Evolutionary conservation across 75 land plant species (phyloP), one percentile per base, ranked within the genome.

Genomic region (Pinus tabuliformis): DNA sequence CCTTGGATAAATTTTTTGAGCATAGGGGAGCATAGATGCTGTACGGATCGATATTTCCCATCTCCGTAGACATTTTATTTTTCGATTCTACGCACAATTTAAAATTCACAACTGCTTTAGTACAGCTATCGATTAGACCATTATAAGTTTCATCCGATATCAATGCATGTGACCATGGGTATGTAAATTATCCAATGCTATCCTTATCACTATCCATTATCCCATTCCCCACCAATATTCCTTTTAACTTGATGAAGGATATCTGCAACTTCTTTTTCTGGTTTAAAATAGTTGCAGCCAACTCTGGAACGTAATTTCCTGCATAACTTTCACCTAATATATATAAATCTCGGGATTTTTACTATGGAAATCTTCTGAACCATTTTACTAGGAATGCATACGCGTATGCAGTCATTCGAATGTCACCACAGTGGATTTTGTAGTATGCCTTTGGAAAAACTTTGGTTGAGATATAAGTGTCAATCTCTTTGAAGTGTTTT

Each of bases 281-380:
- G 0, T 75, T 17, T 54, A 84, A 80, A 58, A 92, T 87, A 21
- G 71, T 56, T 14, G 81, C 80, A 17, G 90, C 89, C 39, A 92
- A 80, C 62, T 92, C 85, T 56, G 90, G 94, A 7, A 85, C 81
- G 68, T 85, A 92, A 76, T 87, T 86, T 13, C 89, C 86, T 81
- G 86, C 95, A 74, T 90, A 93, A 76, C 95, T 93, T 75, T 90
- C 93, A 6, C 93, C 95, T 56, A 88, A 62, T 4, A 93, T 93
- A 78, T 85, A 91, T 74, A 90, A 90, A n/a, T 88, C 91, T 72
- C 83, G 84, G 52, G 76, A 61, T 26, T 88, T 88, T 39, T 64
- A 91, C 75, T 89, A 87, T 70, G 95, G 93, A 73, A 89, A 93
- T 26, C 86, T 81, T 64, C 75, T 64, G 59, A 93, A 86, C 95